These are phyloP conservation scores for Russula sp. DNA, from an alignment of 768 basidiomycete species.

Conservation along the genomic window DNA sequence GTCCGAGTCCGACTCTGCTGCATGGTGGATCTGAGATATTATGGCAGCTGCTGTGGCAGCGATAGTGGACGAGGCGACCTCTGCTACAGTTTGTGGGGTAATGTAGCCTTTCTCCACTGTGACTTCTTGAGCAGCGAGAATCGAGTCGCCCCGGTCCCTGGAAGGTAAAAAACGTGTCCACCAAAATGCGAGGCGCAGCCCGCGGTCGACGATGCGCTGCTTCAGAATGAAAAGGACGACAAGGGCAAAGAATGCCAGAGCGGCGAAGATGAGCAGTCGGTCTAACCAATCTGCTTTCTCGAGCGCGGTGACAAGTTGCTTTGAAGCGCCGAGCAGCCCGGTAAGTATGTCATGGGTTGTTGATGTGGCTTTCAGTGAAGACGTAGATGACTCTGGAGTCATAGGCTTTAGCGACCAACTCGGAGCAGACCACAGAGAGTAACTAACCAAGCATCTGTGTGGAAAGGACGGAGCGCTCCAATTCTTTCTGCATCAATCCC, in stretches of 20 bases:
- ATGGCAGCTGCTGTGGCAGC: slow-evolving; percentile 1
- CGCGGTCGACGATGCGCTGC: slow-evolving; percentile 78
- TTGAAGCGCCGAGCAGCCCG: slow-evolving; percentile 71
- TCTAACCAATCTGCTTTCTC: slow-evolving; percentile 93
- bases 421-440: neutral
- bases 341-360: slow-evolving; percentile 73
- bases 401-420: slow-evolving; percentile 1
- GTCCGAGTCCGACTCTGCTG: neutral
- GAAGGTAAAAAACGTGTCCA: slow-evolving; percentile 75
- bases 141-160: neutral
- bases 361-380: slow-evolving; percentile 70
- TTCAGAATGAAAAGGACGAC: slow-evolving; percentile 86
- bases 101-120: slow-evolving; percentile 5
- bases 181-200: slow-evolving; percentile 78
- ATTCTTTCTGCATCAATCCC: slow-evolving; percentile 83
- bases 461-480: slow-evolving; percentile 84
- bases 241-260: slow-evolving; percentile 80
- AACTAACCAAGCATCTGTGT: slow-evolving; percentile 76
- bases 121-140: neutral
- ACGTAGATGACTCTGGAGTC: slow-evolving; percentile 72
- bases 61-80: slow-evolving; percentile 8
- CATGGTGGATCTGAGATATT: slow-evolving; percentile 3
- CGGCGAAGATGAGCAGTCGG: slow-evolving; percentile 77
- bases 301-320: slow-evolving; percentile 79
- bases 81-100: neutral